phyloP scores from a whole-genome alignment of 805 yeast genomes.

The Priceomyces medius region DNA sequence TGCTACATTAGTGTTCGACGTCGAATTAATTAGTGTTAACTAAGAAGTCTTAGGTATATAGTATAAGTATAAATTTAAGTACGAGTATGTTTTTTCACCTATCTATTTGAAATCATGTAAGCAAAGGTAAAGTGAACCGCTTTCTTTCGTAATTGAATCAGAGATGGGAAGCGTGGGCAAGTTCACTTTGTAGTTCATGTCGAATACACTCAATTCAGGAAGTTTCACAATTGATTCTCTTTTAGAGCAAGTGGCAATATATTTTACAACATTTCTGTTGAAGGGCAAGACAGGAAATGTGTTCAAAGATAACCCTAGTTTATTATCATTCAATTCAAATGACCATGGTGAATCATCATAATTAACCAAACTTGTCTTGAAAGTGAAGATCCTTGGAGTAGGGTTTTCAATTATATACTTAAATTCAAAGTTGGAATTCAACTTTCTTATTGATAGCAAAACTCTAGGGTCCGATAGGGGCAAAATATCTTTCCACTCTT shows the following conservation, averaged over 20 bases:
- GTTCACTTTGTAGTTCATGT: slow-evolving; percentile 63
- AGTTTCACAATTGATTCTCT: slow-evolving; percentile 30
- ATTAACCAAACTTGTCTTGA: slow-evolving; percentile 45
- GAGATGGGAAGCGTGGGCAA: slow-evolving; percentile 43
- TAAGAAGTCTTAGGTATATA: slow-evolving; percentile 17
- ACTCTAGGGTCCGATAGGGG: slow-evolving; percentile 74
- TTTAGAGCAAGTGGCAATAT: slow-evolving; percentile 16
- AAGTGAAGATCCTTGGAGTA: slow-evolving; percentile 65
- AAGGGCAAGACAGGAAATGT: slow-evolving; percentile 62
- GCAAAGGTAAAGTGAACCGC: slow-evolving; percentile 6
- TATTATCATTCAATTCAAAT: slow-evolving; percentile 22
- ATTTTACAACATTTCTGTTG: slow-evolving; percentile 46
- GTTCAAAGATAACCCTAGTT: slow-evolving; percentile 29
- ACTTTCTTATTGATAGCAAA: slow-evolving; percentile 38
- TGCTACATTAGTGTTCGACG: slow-evolving; percentile 87
- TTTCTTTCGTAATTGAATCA: slow-evolving; percentile 5
- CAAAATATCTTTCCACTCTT: slow-evolving; percentile 51
- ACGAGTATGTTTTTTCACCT: background rate
- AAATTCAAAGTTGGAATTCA: slow-evolving; percentile 25
- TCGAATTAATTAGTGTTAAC: slow-evolving; percentile 63
- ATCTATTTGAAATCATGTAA: slow-evolving; percentile 5
- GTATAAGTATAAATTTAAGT: background rate
- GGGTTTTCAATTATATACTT: slow-evolving; percentile 70
- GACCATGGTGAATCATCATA: slow-evolving; percentile 23
- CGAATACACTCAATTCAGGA: slow-evolving; percentile 67